A percentile compares a stretch with the other conserved stretches of the same genome.
phyloP scores from a whole-genome alignment of 2,329 filamentous ascomycete species.

The Aspergillus fumigatiaffinis region DNA sequence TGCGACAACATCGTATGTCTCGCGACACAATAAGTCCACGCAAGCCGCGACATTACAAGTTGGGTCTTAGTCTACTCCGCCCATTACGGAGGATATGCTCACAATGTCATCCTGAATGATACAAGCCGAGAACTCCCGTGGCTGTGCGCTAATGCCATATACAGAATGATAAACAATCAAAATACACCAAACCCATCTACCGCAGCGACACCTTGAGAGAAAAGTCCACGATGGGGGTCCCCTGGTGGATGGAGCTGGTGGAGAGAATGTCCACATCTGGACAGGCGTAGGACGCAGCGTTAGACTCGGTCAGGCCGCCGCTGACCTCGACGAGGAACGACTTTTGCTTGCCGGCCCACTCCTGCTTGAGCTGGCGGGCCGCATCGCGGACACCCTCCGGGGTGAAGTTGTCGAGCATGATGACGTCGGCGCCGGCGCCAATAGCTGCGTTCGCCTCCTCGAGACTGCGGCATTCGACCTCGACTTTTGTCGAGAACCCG shows the following conservation, averaged over 20 bases:
- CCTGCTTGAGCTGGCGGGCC: constrained; percentile 70
- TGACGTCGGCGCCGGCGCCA: constrained; percentile 82
- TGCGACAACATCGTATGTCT: not conserved
- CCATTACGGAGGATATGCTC: not conserved
- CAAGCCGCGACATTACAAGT: not conserved
- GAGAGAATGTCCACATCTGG: constrained; percentile 91
- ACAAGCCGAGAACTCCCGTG: not conserved
- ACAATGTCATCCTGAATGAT: not conserved
- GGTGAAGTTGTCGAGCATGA: constrained; percentile 97
- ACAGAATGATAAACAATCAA: not conserved
- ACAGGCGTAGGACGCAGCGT: constrained; percentile 70
- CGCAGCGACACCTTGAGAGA: constrained; percentile 73
- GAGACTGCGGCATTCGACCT: constrained; percentile 90
- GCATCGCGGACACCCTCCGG: constrained; percentile 72
- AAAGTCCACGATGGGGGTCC: constrained; percentile 89
- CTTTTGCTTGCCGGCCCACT: constrained; percentile 70
- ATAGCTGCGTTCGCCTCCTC: constrained; percentile 89
- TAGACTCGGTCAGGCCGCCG: constrained; percentile 79
- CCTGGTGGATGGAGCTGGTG: constrained; percentile 95
- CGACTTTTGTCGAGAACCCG: constrained; percentile 89
- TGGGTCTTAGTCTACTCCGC: not conserved
- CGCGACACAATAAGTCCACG: not conserved
- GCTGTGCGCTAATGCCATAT: not conserved
- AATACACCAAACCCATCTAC: constrained; percentile 6
- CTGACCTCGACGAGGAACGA: constrained; percentile 84